A percentile compares a stretch with the other conserved stretches of the same genome.
These are phyloP conservation scores for Novakomyces olei DNA, from an alignment of 805 yeast species.

Conservation along the genomic window DNA sequence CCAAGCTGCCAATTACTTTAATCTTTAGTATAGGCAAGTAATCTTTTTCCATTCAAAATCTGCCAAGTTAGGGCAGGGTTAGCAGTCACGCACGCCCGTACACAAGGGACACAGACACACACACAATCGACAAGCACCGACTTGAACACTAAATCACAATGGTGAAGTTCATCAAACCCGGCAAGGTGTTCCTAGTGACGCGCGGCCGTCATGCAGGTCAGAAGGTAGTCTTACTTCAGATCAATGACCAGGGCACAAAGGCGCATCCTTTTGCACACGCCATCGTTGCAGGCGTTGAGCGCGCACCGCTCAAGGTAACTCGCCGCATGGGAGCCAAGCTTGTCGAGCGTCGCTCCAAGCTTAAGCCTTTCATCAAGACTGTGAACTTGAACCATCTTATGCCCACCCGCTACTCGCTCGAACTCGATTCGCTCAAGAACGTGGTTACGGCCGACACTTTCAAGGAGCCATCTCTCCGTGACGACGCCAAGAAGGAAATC, in stretches of 20 bases:
- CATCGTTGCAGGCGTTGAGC: slow-evolving; percentile 97
- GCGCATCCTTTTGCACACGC: slow-evolving; percentile 98
- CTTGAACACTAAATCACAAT: slow-evolving; percentile 2
- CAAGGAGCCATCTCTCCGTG: slow-evolving; percentile 93
- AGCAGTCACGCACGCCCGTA: background rate
- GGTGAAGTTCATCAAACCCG: slow-evolving; percentile 4
- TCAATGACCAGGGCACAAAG: slow-evolving; percentile 97
- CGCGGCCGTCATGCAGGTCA: slow-evolving; percentile 99
- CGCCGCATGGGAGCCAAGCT: slow-evolving; percentile 89
- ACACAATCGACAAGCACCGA: background rate
- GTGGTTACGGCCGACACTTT: slow-evolving; percentile 83
- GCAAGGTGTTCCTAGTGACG: slow-evolving; percentile 69
- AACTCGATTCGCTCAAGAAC: slow-evolving; percentile 85
- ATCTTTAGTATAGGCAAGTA: background rate
- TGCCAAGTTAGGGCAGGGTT: background rate
- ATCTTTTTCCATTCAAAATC: background rate
- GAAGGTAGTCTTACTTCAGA: slow-evolving; percentile 97
- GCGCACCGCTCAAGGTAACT: slow-evolving; percentile 92
- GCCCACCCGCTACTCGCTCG: slow-evolving; percentile 99
- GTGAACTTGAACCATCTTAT: slow-evolving; percentile 98
- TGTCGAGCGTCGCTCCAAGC: slow-evolving; percentile 84
- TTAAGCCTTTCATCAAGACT: slow-evolving; percentile 97
- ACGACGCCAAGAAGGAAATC: slow-evolving; percentile 96
- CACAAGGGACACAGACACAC: slow-evolving; percentile 2
- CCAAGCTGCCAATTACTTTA: background rate